phyloP scores from a whole-genome alignment of 148 eudicot species.

The Spergularia marina region DNA sequence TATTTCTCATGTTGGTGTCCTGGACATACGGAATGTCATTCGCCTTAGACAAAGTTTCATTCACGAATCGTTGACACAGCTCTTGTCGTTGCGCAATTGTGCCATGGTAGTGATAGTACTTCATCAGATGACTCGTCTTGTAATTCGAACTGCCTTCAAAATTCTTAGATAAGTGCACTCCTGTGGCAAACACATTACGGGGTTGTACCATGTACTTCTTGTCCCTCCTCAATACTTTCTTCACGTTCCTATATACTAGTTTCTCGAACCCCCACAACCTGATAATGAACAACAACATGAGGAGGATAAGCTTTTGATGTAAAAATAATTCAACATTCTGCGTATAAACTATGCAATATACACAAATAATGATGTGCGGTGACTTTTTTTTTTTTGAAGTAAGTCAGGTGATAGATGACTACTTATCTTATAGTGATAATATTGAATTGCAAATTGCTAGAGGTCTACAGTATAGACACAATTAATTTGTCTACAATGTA shows the following conservation, averaged over 20 bases:
- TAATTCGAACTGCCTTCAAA: slow-evolving; percentile 44
- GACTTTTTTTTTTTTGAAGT: too few relatives aligned
- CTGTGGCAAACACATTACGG: slow-evolving; percentile 64
- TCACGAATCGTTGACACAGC: slow-evolving; percentile 50
- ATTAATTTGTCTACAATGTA: too few relatives aligned
- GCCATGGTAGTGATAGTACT: slow-evolving; percentile 80
- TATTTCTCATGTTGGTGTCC: slow-evolving; percentile 47
- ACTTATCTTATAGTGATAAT: too few relatives aligned
- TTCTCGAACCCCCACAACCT: slow-evolving; percentile 93
- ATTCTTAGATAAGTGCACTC: slow-evolving; percentile 79
- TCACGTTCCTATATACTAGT: slow-evolving; percentile 62
- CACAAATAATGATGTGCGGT: too few relatives aligned
- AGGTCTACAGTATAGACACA: too few relatives aligned
- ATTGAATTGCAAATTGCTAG: too few relatives aligned
- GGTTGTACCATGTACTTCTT: slow-evolving; percentile 80
- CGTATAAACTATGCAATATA: too few relatives aligned
- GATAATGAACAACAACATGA: not conserved
- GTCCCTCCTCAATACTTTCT: slow-evolving; percentile 58
- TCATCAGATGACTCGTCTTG: slow-evolving; percentile 43
- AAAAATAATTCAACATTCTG: too few relatives aligned
- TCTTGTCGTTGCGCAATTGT: slow-evolving; percentile 56
- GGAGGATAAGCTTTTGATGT: too few relatives aligned
- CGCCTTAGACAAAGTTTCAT: slow-evolving; percentile 30
- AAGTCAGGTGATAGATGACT: too few relatives aligned
- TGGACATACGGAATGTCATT: slow-evolving; percentile 47